Conservation (phyloP, 2,329 filamentous ascomycete genomes). For the Aspergillus floridensis region DNA sequence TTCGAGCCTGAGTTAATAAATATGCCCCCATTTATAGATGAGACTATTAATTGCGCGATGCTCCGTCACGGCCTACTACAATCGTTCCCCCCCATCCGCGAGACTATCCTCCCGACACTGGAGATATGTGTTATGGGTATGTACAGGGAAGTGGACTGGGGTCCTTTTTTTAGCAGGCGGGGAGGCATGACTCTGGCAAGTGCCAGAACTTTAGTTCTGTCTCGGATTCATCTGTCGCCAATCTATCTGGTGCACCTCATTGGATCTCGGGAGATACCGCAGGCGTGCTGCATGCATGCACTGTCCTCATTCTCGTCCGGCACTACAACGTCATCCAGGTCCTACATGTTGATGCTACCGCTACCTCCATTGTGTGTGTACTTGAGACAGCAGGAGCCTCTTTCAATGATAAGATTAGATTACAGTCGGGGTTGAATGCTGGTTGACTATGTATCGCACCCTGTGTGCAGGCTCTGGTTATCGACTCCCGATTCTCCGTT, state of each 20-base stretch:
- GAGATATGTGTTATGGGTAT: neutral
- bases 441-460: too few species aligned
- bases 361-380: too few species aligned
- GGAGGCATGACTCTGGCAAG: neutral
- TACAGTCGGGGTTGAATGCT: too few species aligned
- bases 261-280: neutral
- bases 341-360: neutral
- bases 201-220: conserved; percentile 4
- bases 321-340: conserved; percentile 5
- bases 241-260: neutral
- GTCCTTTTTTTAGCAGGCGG: neutral
- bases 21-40: too few species aligned
- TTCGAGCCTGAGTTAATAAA: neutral
- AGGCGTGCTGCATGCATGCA: conserved; percentile 4
- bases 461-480: too few species aligned
- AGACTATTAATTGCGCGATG: neutral
- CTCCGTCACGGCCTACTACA: neutral
- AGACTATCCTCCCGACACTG: neutral
- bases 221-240: neutral
- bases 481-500: too few species aligned
- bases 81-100: neutral
- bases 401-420: neutral
- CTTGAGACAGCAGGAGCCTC: neutral
- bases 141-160: neutral
- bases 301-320: neutral